Base-by-base conservation (phyloP, 495 filamentous ascomycete species). In the Lophiostoma macrostomum region DNA sequence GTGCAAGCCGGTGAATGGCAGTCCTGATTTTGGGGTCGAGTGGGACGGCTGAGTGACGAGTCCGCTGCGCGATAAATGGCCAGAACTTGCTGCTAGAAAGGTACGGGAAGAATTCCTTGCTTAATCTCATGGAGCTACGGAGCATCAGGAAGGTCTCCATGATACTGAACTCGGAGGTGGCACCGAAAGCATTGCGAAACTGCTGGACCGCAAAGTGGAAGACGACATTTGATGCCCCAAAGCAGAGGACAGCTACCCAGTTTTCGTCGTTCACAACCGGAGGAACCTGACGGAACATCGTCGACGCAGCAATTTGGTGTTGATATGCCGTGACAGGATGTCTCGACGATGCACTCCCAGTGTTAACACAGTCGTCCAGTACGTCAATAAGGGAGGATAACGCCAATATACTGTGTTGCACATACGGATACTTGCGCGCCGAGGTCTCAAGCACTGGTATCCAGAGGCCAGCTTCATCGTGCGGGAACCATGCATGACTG, bases 161-260 rank as follows among this genome's bases (percentile, higher is more conserved):
- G 14, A 30, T 27, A 23, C 50, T 30, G 19, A 56, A 56, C 2
- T 56, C n/a, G 1, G 14, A 2, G 24, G 49, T 45, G 0, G 34
- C 25, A 19, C 35, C 41, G 7, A 11, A 25, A 13, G 16, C 7
- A n/a, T n/a, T n/a, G n/a, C n/a, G n/a, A n/a, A n/a, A n/a, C n/a
- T n/a, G n/a, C 28, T 56, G 53, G 2, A 29, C 11, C 5, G 43
- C 3, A 4, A 56, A 40, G n/a, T 56, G 43, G 28, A 56, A 56
- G 1, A 56, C 30, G 7, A 50, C 22, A 5, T 40, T 49, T 6
- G 12, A 42, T 16, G 42, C 29, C 1, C 24, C 27, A 23, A 49
- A 56, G 0, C 36, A 20, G 11, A 56, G 16, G 4, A 56, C 53
- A 4, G 53, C 53, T 1, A 50, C 28, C 44, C 53, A 56, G 29